These are phyloP conservation scores for Pythium brassicae DNA, from an alignment of 352 stramenopile species.

Conservation along the genomic window DNA sequence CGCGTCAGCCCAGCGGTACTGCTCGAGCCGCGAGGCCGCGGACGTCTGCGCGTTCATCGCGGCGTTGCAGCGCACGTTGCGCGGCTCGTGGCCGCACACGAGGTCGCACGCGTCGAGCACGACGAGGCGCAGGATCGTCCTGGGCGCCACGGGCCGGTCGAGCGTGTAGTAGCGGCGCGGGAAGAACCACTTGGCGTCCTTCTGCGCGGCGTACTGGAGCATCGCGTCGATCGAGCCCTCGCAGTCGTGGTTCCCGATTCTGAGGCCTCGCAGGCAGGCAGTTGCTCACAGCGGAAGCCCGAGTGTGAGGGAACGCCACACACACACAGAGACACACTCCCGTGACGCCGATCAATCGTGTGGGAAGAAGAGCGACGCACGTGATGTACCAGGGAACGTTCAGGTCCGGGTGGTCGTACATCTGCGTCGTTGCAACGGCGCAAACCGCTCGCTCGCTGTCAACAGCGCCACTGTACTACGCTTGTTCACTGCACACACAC, in stretches of 20 bases:
- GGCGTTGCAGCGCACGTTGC: slow-evolving; percentile 69
- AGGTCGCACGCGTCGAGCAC: slow-evolving; percentile 81
- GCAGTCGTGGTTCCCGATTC: slow-evolving; percentile 86
- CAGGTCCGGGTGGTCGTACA: slow-evolving; percentile 64
- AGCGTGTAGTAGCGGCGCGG: slow-evolving; percentile 76
- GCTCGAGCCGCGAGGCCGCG: slow-evolving; percentile 36
- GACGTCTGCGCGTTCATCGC: slow-evolving; percentile 81
- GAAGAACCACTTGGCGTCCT: slow-evolving; percentile 76
- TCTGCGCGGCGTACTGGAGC: slow-evolving; percentile 68
- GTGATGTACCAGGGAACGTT: slow-evolving; percentile 84
- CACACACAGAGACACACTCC: no score
- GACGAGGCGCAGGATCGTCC: slow-evolving; percentile 76
- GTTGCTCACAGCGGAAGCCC: no score
- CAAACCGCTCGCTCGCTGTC: no score
- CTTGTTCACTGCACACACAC: background rate
- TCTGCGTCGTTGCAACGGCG: no score
- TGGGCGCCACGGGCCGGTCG: slow-evolving; percentile 69
- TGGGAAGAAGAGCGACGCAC: slow-evolving; percentile 25
- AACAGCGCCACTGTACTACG: background rate
- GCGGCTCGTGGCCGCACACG: slow-evolving; percentile 75
- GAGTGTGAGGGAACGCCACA: no score
- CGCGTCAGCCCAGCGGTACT: slow-evolving; percentile 80
- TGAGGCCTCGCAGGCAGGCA: slow-evolving; percentile 15
- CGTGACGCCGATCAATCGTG: background rate
- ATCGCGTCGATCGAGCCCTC: slow-evolving; percentile 80